These are phyloP conservation scores for Podaxis rugospora DNA, from an alignment of 768 basidiomycete species.

Conservation along the genomic window DNA sequence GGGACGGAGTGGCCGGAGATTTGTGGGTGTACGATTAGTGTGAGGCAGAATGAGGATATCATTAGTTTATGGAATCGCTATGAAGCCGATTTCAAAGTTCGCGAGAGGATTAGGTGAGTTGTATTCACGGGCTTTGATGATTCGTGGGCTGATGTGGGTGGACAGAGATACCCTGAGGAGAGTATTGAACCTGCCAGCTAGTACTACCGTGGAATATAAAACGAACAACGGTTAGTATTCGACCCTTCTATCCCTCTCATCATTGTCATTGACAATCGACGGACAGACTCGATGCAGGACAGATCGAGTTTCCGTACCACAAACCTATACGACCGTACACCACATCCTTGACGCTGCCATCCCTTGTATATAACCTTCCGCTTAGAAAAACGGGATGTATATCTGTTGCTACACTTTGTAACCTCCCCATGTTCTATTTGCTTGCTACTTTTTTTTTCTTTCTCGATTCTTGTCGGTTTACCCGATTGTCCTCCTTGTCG, in stretches of 20 bases:
- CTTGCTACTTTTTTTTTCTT: not conserved
- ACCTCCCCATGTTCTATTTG: not conserved
- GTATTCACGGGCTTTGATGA: not conserved
- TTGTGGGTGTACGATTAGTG: slow-evolving; percentile 93
- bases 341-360: not conserved
- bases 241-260: not conserved
- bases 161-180: slow-evolving; percentile 73
- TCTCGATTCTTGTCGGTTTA: not conserved
- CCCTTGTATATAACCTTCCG: not conserved
- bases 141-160: not conserved
- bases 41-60: slow-evolving; percentile 91
- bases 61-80: slow-evolving; percentile 89
- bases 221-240: slow-evolving; percentile 72
- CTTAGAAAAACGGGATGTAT: not conserved
- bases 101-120: slow-evolving; percentile 78
- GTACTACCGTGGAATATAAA: slow-evolving; percentile 92
- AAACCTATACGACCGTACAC: not conserved
- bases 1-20: slow-evolving; percentile 70
- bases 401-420: not conserved
- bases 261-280: slow-evolving; percentile 10
- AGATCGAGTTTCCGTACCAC: slow-evolving; percentile 73
- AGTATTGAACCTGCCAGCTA: slow-evolving; percentile 69
- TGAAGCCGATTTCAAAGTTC: slow-evolving; percentile 69
- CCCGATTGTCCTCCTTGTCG: not conserved
- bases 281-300: slow-evolving; percentile 82